These are phyloP conservation scores for Boletus fagicola DNA, from an alignment of 768 basidiomycete species.

Conservation along the genomic window DNA sequence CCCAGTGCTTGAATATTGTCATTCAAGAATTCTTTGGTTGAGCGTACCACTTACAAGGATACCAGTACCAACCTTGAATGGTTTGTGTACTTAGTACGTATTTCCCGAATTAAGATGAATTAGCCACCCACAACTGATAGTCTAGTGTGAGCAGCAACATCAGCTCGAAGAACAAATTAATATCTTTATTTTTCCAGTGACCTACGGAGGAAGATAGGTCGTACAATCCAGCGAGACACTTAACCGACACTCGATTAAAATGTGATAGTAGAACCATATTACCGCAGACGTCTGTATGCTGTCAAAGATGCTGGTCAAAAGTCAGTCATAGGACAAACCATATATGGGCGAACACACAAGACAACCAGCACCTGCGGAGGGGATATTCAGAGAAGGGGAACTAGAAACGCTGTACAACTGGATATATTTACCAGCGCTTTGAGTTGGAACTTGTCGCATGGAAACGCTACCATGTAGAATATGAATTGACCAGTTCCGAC, in stretches of 20 bases:
- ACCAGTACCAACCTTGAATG: not conserved
- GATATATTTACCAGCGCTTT: not conserved
- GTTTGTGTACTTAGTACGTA: not conserved
- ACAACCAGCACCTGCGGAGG: not conserved
- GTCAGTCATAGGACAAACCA: not conserved
- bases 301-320: constrained; percentile 8
- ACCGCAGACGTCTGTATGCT: not conserved
- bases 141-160: not conserved
- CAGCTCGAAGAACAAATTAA: not conserved
- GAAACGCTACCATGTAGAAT: not conserved
- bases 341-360: constrained; percentile 4
- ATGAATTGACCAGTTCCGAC: not conserved
- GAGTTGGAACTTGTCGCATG: not conserved
- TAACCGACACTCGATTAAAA: constrained; percentile 14
- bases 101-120: not conserved
- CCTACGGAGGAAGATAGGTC: constrained; percentile 5
- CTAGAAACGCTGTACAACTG: not conserved
- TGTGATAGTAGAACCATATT: not conserved
- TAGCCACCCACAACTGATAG: not conserved
- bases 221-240: not conserved
- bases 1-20: not conserved
- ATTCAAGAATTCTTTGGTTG: not conserved
- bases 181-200: not conserved
- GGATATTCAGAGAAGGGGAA: not conserved
- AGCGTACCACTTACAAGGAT: not conserved